These are phyloP conservation scores for Helminthosporium solani DNA, from an alignment of 2,329 filamentous ascomycete genomes.

Conservation along the genomic window DNA sequence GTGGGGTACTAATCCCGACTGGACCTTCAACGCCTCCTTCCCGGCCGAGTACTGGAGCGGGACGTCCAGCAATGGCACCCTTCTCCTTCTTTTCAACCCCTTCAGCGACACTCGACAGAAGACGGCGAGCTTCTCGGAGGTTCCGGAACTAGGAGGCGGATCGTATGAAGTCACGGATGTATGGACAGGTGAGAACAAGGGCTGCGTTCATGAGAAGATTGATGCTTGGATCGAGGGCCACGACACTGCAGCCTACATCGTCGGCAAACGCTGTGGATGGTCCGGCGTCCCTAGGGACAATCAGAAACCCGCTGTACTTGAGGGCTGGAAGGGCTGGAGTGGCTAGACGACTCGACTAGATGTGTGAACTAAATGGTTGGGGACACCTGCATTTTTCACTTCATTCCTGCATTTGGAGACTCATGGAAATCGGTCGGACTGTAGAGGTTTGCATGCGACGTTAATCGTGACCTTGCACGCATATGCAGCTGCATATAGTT, in stretches of 20 bases:
- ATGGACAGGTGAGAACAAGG: conserved; percentile 21
- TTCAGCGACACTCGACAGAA: conserved; percentile 13
- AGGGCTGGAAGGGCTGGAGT: background rate
- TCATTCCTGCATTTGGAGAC: too few relatives aligned
- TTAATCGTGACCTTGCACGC: too few relatives aligned
- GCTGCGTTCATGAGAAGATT: conserved; percentile 10
- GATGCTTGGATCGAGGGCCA: conserved; percentile 13
- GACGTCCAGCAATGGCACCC: conserved; percentile 18
- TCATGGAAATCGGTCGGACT: too few relatives aligned
- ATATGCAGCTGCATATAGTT: too few relatives aligned
- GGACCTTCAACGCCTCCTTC: conserved; percentile 48
- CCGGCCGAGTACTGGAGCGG: conserved; percentile 34
- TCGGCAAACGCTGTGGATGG: conserved; percentile 1
- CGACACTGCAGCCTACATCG: conserved; percentile 17
- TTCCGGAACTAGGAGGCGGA: conserved; percentile 18
- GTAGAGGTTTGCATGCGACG: too few relatives aligned
- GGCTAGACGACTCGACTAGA: too few relatives aligned
- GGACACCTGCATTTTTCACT: too few relatives aligned
- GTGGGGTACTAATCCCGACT: conserved; percentile 54
- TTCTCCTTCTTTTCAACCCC: conserved; percentile 33
- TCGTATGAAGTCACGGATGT: conserved; percentile 20
- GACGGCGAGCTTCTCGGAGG: conserved; percentile 19
- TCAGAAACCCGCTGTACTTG: background rate
- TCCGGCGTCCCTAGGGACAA: background rate
- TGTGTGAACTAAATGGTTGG: too few relatives aligned